Evolutionary conservation across 1,284 basidiomycete genomes (phyloP), one percentile per base, ranked within the genome.

Genomic region (Cutaneotrichosporon dermatis): DNA sequence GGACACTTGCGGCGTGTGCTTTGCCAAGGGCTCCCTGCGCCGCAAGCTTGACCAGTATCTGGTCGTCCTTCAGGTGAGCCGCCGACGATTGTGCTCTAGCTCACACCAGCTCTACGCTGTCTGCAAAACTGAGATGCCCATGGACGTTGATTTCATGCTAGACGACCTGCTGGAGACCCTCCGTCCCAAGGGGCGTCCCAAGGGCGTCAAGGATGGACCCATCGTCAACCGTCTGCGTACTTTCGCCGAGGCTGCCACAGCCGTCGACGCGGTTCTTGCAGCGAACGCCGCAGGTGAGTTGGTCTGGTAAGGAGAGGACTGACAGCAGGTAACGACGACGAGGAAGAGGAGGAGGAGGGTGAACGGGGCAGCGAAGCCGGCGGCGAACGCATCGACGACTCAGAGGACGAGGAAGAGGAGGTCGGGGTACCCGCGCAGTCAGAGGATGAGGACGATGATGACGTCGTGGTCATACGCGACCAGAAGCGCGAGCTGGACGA

Each of bases 131-230:
- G 81, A 87, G 9, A 75, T 95, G 44, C 89, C 96, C 0, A 95
- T 98, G 90, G 96, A 99, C 62, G 88, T 97, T 13, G 94, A 96
- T 60, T 99, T 97, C 74, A 95, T 97, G 92, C 77, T 97, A 8
- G 85, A 86, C 2, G 95, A 98, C 74, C 95, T 94, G 0, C 78
- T 98, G 10, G 94, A 55, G 80, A 86, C 88, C 49, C 81, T 95
- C 37, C 83, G 92, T 60, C 90, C 92, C 0, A 91, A 89, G 67
- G 73, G 88, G 35, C 59, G 62, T 3, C 62, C 62, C 12, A 61
- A 61, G 43, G 55, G 57, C 10, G 46, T 57, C 48, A 64, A 64
- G 49, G 62, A 64, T n/a, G 62, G 62, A 4, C 37, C 41, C 13
- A 36, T 42, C 13, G 61, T 62, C 33, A 74, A 79, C 37, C 80